Evolutionary conservation across 2,329 filamentous ascomycete species (phyloP).

Genomic region (Endocalyx cinctus): DNA sequence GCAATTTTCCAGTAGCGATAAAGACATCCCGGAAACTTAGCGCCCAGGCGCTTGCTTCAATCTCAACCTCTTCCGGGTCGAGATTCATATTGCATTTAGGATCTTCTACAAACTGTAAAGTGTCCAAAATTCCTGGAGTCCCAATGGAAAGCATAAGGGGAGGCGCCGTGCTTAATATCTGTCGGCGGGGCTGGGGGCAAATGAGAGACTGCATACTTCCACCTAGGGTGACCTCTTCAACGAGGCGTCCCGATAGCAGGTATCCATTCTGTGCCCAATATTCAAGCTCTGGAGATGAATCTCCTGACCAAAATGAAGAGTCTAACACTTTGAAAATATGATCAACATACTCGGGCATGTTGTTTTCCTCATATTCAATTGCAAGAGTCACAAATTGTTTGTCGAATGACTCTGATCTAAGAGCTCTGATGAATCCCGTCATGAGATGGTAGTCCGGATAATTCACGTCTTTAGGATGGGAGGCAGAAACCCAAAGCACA

Average conservation of each 20-base stretch:
- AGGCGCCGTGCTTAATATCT: conserved; percentile 2
- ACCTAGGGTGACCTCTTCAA: neutral
- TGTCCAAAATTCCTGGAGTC: conserved; percentile 11
- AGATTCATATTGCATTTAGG: conserved; percentile 1
- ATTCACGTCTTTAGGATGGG: neutral
- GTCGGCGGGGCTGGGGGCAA: neutral
- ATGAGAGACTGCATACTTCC: neutral
- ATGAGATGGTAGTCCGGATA: neutral
- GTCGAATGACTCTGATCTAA: conserved; percentile 3
- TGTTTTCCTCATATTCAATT: conserved; percentile 1
- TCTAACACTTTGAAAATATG: neutral
- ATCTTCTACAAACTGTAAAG: conserved; percentile 11
- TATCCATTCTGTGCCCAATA: conserved; percentile 3
- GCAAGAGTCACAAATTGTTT: conserved; percentile 6
- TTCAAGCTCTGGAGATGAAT: conserved; percentile 4
- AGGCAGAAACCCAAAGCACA: neutral
- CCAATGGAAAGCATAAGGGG: conserved; percentile 6
- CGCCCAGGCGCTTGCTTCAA: conserved; percentile 7
- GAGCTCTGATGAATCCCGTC: conserved; percentile 3
- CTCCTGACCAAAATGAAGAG: neutral
- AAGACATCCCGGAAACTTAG: conserved; percentile 9
- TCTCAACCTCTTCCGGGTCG: conserved; percentile 11
- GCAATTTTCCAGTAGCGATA: conserved; percentile 3
- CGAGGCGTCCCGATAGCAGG: conserved; percentile 3
- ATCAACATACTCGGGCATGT: neutral